Conservation (phyloP, 2,329 filamentous ascomycete genomes). For the Arthrobotrys entomopaga region DNA sequence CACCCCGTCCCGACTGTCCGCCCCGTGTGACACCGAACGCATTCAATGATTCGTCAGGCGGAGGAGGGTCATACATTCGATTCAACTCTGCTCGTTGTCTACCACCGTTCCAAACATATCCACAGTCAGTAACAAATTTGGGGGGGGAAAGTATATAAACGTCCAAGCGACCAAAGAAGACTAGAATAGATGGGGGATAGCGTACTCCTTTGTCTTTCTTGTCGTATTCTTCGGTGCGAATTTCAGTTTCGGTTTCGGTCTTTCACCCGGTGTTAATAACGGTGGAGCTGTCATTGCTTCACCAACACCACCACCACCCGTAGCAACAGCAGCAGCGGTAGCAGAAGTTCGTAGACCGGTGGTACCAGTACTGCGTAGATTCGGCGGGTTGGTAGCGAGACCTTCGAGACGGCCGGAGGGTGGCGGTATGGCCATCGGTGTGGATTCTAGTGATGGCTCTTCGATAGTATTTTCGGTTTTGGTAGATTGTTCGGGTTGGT, state of each 20-base stretch:
- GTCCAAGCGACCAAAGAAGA: neutral
- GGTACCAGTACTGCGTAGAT: neutral
- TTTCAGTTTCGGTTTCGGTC: conserved; percentile 54
- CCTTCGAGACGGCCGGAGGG: conserved; percentile 58
- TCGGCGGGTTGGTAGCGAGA: conserved; percentile 33
- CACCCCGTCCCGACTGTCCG: conserved; percentile 37
- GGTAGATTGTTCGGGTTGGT: conserved; percentile 9
- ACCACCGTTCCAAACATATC: neutral
- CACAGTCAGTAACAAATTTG: neutral
- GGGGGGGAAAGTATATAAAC: neutral
- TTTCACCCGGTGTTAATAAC: conserved; percentile 28
- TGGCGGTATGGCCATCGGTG: conserved; percentile 56
- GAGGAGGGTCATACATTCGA: conserved; percentile 32
- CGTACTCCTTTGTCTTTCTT: conserved; percentile 58
- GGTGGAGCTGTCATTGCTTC: conserved; percentile 11
- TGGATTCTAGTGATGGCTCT: conserved; percentile 23
- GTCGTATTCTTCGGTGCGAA: conserved; percentile 58
- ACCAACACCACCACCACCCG: neutral
- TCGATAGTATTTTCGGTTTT: conserved; percentile 9
- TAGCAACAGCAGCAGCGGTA: conserved; percentile 7
- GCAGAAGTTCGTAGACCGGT: conserved; percentile 10
- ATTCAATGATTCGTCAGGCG: conserved; percentile 40
- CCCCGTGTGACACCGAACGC: conserved; percentile 47
- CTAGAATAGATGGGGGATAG: neutral
- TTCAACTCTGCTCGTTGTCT: conserved; percentile 52